phyloP scores from a whole-genome alignment of 768 basidiomycete genomes.

The Clathrus columnatus region DNA sequence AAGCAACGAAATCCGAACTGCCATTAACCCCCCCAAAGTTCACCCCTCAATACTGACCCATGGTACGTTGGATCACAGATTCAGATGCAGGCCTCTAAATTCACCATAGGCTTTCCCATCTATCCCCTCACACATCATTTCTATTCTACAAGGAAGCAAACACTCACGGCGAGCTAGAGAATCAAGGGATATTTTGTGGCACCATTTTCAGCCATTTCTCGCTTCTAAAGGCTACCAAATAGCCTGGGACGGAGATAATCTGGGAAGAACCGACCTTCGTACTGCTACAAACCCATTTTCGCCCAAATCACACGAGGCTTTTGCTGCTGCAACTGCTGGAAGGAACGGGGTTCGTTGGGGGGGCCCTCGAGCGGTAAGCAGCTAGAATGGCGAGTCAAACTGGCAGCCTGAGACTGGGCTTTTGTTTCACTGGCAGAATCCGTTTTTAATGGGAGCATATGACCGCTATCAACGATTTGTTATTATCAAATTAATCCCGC shows the following conservation, averaged over 20 bases:
- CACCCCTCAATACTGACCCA: too few relatives aligned
- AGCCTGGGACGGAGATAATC: not conserved
- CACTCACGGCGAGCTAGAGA: not conserved
- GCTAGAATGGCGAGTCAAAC: too few relatives aligned
- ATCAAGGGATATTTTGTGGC: not conserved
- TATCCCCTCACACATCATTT: not conserved
- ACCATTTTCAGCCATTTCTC: not conserved
- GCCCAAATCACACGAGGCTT: not conserved
- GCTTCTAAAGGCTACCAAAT: not conserved
- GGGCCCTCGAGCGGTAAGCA: conserved; percentile 3
- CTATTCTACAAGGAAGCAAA: not conserved
- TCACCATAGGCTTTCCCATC: too few relatives aligned
- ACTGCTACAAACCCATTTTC: conserved; percentile 1
- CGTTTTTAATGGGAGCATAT: conserved; percentile 5
- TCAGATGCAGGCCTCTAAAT: too few relatives aligned
- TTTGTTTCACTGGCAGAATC: not conserved
- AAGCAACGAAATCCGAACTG: too few relatives aligned
- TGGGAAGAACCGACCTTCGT: not conserved
- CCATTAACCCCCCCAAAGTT: too few relatives aligned
- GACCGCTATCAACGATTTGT: conserved; percentile 3
- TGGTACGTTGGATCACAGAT: too few relatives aligned
- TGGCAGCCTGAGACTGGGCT: not conserved
- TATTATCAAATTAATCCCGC: conserved; percentile 1
- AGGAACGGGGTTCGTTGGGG: not conserved
- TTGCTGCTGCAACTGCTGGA: conserved; percentile 4